These are phyloP conservation scores for Aspergillus quadrilineatus DNA, from an alignment of 2,329 filamentous ascomycete genomes.

Conservation along the genomic window DNA sequence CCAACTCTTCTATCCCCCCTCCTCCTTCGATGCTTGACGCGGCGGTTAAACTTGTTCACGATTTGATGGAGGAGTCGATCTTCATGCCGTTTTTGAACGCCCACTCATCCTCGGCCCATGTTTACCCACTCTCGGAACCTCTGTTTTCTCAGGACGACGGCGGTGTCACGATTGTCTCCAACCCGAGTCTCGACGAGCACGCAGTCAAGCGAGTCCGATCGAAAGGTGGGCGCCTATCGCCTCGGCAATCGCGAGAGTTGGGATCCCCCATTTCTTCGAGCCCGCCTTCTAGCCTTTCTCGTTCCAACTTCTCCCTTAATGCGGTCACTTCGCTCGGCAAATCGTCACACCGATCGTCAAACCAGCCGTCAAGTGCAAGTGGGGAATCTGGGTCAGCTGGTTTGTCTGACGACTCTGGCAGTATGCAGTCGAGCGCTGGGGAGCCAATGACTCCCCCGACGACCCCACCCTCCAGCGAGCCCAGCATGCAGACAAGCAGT, in stretches of 20 bases:
- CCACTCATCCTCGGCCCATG: constrained; percentile 50
- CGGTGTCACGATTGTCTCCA: constrained; percentile 34
- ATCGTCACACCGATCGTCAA: constrained; percentile 34
- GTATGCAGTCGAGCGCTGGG: constrained; percentile 40
- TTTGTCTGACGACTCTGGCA: constrained; percentile 49
- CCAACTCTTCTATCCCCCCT: constrained; percentile 59
- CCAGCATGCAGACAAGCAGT: constrained; percentile 31
- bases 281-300: constrained; percentile 26
- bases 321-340: constrained; percentile 35
- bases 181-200: constrained; percentile 31
- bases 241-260: constrained; percentile 35
- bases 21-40: constrained; percentile 76
- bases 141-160: constrained; percentile 40
- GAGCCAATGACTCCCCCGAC: constrained; percentile 53
- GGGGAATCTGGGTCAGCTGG: constrained; percentile 39
- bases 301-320: constrained; percentile 34
- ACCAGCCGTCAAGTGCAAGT: constrained; percentile 37
- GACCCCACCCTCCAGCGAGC: constrained; percentile 50
- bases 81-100: constrained; percentile 86
- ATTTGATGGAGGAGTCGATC: constrained; percentile 96
- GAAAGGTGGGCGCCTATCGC: constrained; percentile 31
- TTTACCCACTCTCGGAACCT: constrained; percentile 47
- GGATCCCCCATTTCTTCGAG: constrained; percentile 25
- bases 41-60: constrained; percentile 84
- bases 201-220: constrained; percentile 28